These are phyloP conservation scores for Coemansia sp. DNA, from an alignment of 192 early-diverging fungal species.

Conservation along the genomic window DNA sequence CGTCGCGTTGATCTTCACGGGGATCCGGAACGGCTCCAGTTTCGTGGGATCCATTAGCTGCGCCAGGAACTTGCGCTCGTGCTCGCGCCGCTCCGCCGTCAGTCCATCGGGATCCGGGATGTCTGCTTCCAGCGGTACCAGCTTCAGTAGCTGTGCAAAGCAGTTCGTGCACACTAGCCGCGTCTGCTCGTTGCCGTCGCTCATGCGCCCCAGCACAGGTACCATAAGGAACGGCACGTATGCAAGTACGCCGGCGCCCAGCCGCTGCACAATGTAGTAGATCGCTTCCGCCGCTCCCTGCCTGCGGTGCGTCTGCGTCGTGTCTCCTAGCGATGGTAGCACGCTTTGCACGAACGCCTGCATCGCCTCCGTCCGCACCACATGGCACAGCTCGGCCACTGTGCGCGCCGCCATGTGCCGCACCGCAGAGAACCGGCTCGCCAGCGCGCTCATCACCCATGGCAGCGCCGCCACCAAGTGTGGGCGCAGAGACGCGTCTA, in stretches of 20 bases:
- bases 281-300: conserved; percentile 88
- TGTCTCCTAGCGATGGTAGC: conserved; percentile 76
- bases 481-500: conserved; percentile 57
- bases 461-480: conserved; percentile 60
- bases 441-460: conserved; percentile 63
- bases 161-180: conserved; percentile 88
- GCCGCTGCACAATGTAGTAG: conserved; percentile 72
- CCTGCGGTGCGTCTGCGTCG: conserved; percentile 62
- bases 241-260: conserved; percentile 82
- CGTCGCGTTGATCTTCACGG: conserved; percentile 88
- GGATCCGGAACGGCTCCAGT: conserved; percentile 82
- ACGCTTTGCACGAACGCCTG: conserved; percentile 73
- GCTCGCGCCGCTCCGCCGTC: conserved; percentile 69
- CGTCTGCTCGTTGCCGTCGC: conserved; percentile 86
- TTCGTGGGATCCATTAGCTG: conserved; percentile 90
- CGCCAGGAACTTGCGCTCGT: conserved; percentile 90
- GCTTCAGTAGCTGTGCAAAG: conserved; percentile 93
- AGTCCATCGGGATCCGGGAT: conserved; percentile 93
- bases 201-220: conserved; percentile 95
- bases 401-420: conserved; percentile 77
- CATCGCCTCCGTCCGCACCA: conserved; percentile 73
- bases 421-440: conserved; percentile 69
- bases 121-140: conserved; percentile 93
- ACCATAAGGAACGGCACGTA: conserved; percentile 98
- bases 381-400: conserved; percentile 69